Conservation (phyloP, 225 moss, liverwort and hornwort genomes). For the Takakia lepidozioides region DNA sequence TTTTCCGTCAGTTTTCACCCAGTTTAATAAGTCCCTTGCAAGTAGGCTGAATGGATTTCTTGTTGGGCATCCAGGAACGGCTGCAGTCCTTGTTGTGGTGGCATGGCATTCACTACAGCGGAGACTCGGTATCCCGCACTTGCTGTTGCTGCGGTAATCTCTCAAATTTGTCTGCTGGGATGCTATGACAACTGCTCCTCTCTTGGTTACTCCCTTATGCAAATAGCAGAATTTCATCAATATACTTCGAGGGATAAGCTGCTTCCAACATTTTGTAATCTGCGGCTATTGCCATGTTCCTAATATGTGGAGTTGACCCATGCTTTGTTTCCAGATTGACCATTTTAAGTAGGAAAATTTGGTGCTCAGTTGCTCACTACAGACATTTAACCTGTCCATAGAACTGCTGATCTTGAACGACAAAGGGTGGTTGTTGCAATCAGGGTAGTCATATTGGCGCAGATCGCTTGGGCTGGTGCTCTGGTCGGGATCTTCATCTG, state of each 20-base stretch:
- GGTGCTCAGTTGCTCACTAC: neutral
- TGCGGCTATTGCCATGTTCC: too few relatives aligned
- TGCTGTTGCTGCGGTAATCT: conserved; percentile 47
- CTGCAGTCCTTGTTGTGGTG: conserved; percentile 40
- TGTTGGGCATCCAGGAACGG: conserved; percentile 28
- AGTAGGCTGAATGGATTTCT: neutral
- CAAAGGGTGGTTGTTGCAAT: neutral
- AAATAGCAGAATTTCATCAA: too few relatives aligned
- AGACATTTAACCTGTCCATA: neutral
- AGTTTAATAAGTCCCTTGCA: neutral
- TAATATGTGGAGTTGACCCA: too few relatives aligned
- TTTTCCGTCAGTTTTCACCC: neutral
- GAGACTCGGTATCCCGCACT: conserved; percentile 36
- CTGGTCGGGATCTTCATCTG: conserved; percentile 38
- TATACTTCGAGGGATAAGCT: too few relatives aligned
- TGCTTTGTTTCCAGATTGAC: too few relatives aligned
- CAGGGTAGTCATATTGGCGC: conserved; percentile 45
- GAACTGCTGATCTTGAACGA: too few relatives aligned
- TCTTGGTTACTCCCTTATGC: too few relatives aligned
- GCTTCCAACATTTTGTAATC: too few relatives aligned
- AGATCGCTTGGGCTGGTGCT: conserved; percentile 37
- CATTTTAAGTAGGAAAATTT: neutral
- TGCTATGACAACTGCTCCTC: too few relatives aligned
- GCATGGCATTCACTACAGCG: conserved; percentile 26
- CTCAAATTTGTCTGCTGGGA: too few relatives aligned